Base-by-base conservation (phyloP, 495 filamentous ascomycete species). In the Trichoderma erinaceum region DNA sequence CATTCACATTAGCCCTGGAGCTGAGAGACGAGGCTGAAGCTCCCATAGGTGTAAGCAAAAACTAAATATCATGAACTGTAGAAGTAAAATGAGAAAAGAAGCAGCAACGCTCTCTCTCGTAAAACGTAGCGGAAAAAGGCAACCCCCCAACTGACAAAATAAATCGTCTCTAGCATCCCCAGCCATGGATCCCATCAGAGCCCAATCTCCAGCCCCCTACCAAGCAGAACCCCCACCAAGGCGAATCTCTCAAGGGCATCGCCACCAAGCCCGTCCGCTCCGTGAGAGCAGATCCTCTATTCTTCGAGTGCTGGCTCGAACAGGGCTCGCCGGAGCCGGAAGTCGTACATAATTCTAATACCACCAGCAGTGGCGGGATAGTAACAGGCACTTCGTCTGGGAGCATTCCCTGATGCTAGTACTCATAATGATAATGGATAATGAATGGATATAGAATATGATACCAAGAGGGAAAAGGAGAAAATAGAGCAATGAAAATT, bases 1-100 rank as follows among this genome's bases (percentile, higher is more conserved):
- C 90, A 21, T 98, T 92, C 73, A 97, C 92, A 16, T 81, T 98
- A 32, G 91, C 89, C 41, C 88, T 97, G 35, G 95, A 98, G 78
- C 80, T 97, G 69, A 85, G 87, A 44, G 88, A 91, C 65, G 87
- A 91, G 63, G 85, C 85, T 3, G 81, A 88, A 48, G 85, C 89
- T 25, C 95, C 93, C n/a, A 87, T 92, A 70, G 87, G 87, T 50
- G 86, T 81, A 79, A 74, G 79, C 61, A 29, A 7, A 35, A 32
- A 64, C 23, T 41, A 27, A 27, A 1, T 13, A 41, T 1, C 29
- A 29, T 4, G n/a, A n/a, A 29, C 4, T 1, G 29, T 29, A 29
- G 4, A 29, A 29, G 29, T 29, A 29, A 29, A 29, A 4, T 4
- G 29, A 29, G 29, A 4, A 29, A 29, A 29, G 29, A 29, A 29